Conservation (phyloP, 2,329 filamentous ascomycete species). For the Ophioceras dolichostomum region DNA sequence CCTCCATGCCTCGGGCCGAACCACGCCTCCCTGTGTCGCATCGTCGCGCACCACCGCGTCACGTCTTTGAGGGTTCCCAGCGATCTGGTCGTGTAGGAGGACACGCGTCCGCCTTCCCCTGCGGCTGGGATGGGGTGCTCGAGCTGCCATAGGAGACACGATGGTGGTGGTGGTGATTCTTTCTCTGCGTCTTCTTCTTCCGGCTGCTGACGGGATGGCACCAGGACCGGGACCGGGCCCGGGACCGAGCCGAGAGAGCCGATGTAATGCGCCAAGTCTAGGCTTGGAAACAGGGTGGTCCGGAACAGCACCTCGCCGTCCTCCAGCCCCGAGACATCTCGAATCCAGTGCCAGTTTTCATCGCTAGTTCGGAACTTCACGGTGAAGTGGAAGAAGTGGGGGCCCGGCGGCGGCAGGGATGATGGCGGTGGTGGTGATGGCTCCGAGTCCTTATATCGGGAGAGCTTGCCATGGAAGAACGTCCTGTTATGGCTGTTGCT, state of each 20-base stretch:
- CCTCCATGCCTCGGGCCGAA: constrained; percentile 75
- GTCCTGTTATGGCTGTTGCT: too few species aligned
- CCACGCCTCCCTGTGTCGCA: constrained; percentile 74
- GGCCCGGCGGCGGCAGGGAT: too few species aligned
- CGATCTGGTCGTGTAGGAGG: background rate
- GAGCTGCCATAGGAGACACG: constrained; percentile 20
- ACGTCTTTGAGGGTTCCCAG: constrained; percentile 11
- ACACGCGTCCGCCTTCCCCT: constrained; percentile 35
- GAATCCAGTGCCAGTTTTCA: constrained; percentile 58
- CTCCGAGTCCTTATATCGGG: background rate
- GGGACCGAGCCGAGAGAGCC: too few species aligned
- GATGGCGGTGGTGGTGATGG: too few species aligned
- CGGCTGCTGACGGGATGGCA: background rate
- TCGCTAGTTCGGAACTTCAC: constrained; percentile 50
- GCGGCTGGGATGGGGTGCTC: constrained; percentile 42
- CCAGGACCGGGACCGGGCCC: constrained; percentile 31
- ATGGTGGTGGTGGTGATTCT: too few species aligned
- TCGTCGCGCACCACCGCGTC: constrained; percentile 62
- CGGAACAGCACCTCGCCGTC: constrained; percentile 47
- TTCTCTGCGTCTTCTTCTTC: too few species aligned
- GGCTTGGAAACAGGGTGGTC: constrained; percentile 8
- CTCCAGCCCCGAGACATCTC: constrained; percentile 46
- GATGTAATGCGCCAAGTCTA: constrained; percentile 43
- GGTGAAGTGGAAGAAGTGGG: constrained; percentile 44
- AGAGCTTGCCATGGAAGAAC: background rate